Base-by-base conservation (phyloP, 768 basidiomycete species). In the Neoboletus subvelutipes region DNA sequence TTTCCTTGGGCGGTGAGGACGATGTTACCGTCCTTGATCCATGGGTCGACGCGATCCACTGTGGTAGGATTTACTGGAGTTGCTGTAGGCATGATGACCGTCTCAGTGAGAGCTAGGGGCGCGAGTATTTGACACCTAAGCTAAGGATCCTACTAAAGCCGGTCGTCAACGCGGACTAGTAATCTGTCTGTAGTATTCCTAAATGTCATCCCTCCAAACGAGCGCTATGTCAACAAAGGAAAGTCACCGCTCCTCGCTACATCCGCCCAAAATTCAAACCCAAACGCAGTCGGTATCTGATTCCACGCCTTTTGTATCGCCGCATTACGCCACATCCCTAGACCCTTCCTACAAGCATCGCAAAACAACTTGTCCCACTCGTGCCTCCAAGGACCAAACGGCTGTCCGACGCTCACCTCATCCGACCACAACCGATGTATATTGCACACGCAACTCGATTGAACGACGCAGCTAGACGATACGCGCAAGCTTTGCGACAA, bases 281-380 rank as follows among this genome's bases (percentile, higher is more conserved):
- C 64, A 10, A 54, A 62, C 0, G 46, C 50, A 0, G 33, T 49
- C 1, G 54, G 60, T 20, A 64, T 42, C 37, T 58, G 60, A 26
- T 36, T n/a, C 64, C 64, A 64, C 3, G 64, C 50, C 39, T 45
- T 54, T 33, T 55, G 59, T 2, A 58, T 55, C 18, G 39, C 49
- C 2, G 6, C 17, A 17, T 50, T 45, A n/a, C 52, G 56, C 49
- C 42, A 50, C 22, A 13, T 26, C 5, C 28, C 50, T 43, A 62
- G 11, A 31, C 43, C 31, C 17, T 43, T 10, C 39, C 49, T 61
- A 5, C 59, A 60, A 15, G 59, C 47, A 1, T 33, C 36, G 47
- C 63, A 65, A 48, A 65, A 61, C 28, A 40, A 17, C 5, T 48
- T 46, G 46, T 58, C 49, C 64, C 64, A 64, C 42, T 65, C 56